Conservation (phyloP, 768 basidiomycete species). For the Psilocybe cyanescens region DNA sequence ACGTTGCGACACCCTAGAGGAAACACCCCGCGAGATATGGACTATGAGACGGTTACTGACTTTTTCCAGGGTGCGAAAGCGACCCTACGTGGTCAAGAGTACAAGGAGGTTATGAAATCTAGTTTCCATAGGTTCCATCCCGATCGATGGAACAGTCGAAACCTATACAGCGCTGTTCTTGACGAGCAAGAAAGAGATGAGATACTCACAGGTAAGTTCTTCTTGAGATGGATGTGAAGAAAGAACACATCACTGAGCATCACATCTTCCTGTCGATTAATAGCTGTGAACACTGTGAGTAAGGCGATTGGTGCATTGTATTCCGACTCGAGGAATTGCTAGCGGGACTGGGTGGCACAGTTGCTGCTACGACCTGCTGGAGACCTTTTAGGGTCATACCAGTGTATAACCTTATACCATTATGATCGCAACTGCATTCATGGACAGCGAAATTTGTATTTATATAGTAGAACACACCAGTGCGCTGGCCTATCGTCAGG, state of each 20-base stretch:
- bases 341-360: not conserved
- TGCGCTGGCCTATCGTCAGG: no score
- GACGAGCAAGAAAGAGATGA: slow-evolving; percentile 62
- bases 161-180: slow-evolving; percentile 57
- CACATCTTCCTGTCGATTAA: not conserved
- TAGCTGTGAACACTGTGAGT: slow-evolving; percentile 22
- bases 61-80: slow-evolving; percentile 63
- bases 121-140: slow-evolving; percentile 80
- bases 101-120: slow-evolving; percentile 66
- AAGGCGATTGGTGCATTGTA: slow-evolving; percentile 24
- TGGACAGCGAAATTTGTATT: not conserved
- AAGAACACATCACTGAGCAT: not conserved
- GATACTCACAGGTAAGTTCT: slow-evolving; percentile 63
- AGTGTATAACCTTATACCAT: not conserved
- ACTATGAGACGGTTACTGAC: slow-evolving; percentile 70
- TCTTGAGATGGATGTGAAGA: not conserved
- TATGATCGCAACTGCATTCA: not conserved
- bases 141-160: slow-evolving; percentile 76
- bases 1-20: slow-evolving; percentile 56
- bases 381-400: not conserved
- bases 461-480: no score
- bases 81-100: slow-evolving; percentile 64
- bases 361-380: not conserved
- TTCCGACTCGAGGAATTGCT: slow-evolving; percentile 12
- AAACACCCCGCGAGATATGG: slow-evolving; percentile 66